phyloP scores from a whole-genome alignment of 352 stramenopile species.

The Phytopythium delawarense region DNA sequence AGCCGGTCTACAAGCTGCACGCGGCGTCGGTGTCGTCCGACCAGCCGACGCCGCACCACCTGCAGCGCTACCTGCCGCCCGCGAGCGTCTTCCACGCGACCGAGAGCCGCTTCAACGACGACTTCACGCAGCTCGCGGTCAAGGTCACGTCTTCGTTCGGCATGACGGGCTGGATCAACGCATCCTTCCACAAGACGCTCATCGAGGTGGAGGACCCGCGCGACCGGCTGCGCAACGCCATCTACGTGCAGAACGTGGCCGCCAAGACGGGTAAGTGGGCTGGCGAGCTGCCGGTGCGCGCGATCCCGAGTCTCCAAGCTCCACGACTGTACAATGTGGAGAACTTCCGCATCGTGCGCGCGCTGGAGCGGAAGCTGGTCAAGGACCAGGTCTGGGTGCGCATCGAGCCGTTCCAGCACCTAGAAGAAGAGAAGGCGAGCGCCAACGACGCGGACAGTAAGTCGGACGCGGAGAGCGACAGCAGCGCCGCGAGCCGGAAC shows the following conservation, averaged over 20 bases:
- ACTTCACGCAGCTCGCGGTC: slow-evolving; percentile 62
- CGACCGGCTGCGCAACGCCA: slow-evolving; percentile 21
- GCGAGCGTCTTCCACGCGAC: slow-evolving; percentile 69
- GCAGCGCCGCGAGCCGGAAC: not conserved
- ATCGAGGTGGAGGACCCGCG: slow-evolving; percentile 54
- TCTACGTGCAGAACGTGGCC: slow-evolving; percentile 73
- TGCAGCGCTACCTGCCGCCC: slow-evolving; percentile 50
- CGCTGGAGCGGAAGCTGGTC: slow-evolving; percentile 61
- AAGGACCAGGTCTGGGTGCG: slow-evolving; percentile 75
- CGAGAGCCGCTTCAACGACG: slow-evolving; percentile 61
- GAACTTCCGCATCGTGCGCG: slow-evolving; percentile 48
- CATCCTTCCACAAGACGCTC: slow-evolving; percentile 46
- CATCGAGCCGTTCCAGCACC: slow-evolving; percentile 22
- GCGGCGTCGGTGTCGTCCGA: slow-evolving; percentile 19
- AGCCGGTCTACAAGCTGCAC: slow-evolving; percentile 41
- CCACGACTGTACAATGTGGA: slow-evolving; percentile 44
- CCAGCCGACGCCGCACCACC: slow-evolving; percentile 14
- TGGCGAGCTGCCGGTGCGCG: slow-evolving; percentile 59
- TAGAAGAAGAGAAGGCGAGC: slow-evolving; percentile 7
- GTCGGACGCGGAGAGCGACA: slow-evolving; percentile 7
- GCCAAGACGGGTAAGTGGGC: slow-evolving; percentile 45
- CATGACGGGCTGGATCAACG: slow-evolving; percentile 60
- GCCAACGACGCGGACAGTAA: slow-evolving; percentile 12
- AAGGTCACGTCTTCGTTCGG: slow-evolving; percentile 66
- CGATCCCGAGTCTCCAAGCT: slow-evolving; percentile 57